These are phyloP conservation scores for Combretum micranthum DNA, from an alignment of 345 rosid genomes.

Conservation along the genomic window DNA sequence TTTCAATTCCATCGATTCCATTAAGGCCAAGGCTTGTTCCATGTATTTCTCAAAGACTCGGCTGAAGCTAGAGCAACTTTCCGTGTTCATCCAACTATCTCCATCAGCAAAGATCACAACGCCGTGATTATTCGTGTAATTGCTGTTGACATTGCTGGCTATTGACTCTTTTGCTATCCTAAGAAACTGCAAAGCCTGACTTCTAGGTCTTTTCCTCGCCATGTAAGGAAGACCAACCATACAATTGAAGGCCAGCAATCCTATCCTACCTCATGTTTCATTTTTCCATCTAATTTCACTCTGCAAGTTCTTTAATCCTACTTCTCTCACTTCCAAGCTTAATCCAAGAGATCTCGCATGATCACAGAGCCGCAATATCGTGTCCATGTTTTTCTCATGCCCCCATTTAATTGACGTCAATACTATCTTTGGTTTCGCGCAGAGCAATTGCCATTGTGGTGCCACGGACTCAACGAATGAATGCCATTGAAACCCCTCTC, in stretches of 20 bases:
- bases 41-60: constrained; percentile 15
- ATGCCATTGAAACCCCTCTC: constrained; percentile 39
- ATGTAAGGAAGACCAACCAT: constrained; percentile 33
- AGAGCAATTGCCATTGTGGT: constrained; percentile 7
- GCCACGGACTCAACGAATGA: constrained; percentile 23
- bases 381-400: constrained; percentile 16
- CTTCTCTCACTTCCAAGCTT: constrained; percentile 23
- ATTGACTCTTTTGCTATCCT: constrained; percentile 9
- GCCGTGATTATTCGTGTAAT: constrained; percentile 2
- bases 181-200: constrained; percentile 14
- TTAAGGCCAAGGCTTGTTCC: constrained; percentile 14
- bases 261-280: constrained; percentile 9
- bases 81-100: constrained; percentile 9
- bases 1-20: constrained; percentile 22
- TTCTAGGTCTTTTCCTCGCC: constrained; percentile 20
- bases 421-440: background rate
- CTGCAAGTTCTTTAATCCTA: constrained; percentile 17
- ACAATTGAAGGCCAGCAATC: constrained; percentile 37
- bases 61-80: constrained; percentile 6
- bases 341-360: constrained; percentile 18
- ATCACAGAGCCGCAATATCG: constrained; percentile 13
- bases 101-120: constrained; percentile 21
- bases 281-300: constrained; percentile 17
- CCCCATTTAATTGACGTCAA: constrained; percentile 23
- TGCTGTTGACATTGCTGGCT: background rate